Evolutionary conservation across 2,329 filamentous ascomycete species (phyloP), one percentile per base, ranked within the genome.

Genomic region (Dactylonectria macrodidyma): DNA sequence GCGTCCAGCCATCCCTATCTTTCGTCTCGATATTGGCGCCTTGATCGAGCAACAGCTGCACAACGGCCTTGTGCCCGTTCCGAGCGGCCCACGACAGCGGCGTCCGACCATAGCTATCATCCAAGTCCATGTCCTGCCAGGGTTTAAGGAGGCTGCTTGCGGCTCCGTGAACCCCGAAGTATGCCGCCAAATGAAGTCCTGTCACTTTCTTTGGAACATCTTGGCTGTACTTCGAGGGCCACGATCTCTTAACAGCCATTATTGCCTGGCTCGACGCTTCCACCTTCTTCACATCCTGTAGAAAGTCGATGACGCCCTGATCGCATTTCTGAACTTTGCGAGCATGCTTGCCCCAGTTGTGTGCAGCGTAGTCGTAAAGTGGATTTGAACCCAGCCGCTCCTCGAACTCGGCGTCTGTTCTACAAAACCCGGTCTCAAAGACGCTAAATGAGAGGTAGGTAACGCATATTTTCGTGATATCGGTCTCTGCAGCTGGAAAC

Each of bases 371-470:
- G 3, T 69, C n/a, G 63, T 77, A 79, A n/a, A 82, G 56, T 7
- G 63, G 55, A 67, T 81, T 56, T 30, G 22, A 52, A 33, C 58
- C 16, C 5, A 79, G 38, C 7, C 78, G 67, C 19, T 70, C 10
- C 7, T 74, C 30, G 55, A 76, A 74, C 5, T 76, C 69, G 3
- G 67, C 16, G 10, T 73, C 44, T 0, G 16, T 75, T 33, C 44
- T 4, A n/a, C 65, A 65, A 8, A 8, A 22, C 0, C 61, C 51
- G 9, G 5, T 22, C 16, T 34, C 14, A 51, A 81, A 81, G 1
- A n/a, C 47, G 24, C 71, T 51, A 10, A 79, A 81, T 5, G 72
- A 79, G 2, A 85, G 65, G 50, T 85, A 84, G 0, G 77, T 78
- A 3, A 81, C 33, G 59, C 81, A 85, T 2, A 62, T 69, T 5